A percentile compares a stretch with the other conserved stretches of the same genome.
phyloP scores from a whole-genome alignment of 805 yeast species.

The Dipodascus geniculatus region DNA sequence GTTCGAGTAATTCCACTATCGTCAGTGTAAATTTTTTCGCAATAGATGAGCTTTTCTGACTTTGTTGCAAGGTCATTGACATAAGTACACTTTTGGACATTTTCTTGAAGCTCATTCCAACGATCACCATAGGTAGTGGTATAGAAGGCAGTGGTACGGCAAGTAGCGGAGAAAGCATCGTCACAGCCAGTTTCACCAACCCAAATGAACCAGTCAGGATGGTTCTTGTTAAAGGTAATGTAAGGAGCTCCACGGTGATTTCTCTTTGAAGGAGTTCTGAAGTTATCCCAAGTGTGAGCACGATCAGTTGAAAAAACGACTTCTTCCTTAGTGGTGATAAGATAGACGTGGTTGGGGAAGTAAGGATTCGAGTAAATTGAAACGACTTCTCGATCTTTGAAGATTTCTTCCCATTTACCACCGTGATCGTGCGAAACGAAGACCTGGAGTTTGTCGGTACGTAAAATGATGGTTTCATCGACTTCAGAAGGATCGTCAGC shows the following conservation, averaged over 20 bases:
- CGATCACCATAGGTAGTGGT: conserved; percentile 58
- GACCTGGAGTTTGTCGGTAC: conserved; percentile 40
- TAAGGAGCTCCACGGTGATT: conserved; percentile 27
- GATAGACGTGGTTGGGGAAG: conserved; percentile 42
- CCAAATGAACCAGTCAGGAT: conserved; percentile 52
- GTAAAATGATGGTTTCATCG: conserved; percentile 56
- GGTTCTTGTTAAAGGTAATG: conserved; percentile 50
- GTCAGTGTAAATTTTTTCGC: conserved; percentile 32
- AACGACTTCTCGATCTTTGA: conserved; percentile 32
- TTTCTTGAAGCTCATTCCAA: conserved; percentile 43
- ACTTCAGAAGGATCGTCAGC: conserved; percentile 32
- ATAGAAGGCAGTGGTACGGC: conserved; percentile 47
- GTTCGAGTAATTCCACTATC: conserved; percentile 3
- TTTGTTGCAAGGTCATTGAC: conserved; percentile 43
- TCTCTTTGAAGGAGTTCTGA: conserved; percentile 41
- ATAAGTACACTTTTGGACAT: conserved; percentile 54
- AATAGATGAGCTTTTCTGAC: conserved; percentile 43
- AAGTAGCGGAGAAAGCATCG: conserved; percentile 31
- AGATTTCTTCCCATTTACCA: conserved; percentile 31
- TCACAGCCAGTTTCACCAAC: conserved; percentile 53
- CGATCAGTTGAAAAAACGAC: conserved; percentile 58
- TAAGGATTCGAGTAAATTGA: conserved; percentile 54
- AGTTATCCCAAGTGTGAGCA: conserved; percentile 41
- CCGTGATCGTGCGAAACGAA: conserved; percentile 70
- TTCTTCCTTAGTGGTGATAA: conserved; percentile 37